Evolutionary conservation across 208 protist genomes (phyloP), one percentile per base, ranked within the genome.

Genomic region (Crithidia sp.): DNA sequence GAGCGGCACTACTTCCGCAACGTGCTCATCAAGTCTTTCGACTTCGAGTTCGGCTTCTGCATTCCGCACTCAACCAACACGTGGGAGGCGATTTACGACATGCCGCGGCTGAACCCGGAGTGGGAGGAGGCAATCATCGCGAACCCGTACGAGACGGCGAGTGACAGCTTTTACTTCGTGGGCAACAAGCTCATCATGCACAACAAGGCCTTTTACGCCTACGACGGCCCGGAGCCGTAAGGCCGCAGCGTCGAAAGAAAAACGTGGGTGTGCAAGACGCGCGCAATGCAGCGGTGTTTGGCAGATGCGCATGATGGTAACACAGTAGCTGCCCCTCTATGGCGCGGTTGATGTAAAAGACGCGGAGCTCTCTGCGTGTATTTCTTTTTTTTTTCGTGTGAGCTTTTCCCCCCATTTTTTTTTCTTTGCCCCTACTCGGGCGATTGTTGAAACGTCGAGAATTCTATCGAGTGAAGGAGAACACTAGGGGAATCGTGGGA

Each of bases 81-180:
- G 41, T 98, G 95, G 95, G 96, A 99, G 77, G 83, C 88, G 45
- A 98, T 98, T 62, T 99, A 99, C 79, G 87, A 97, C 50, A 84
- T 99, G 79, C 98, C 98, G 4, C 74, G 72, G 52, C 85, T 99
- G 28, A 86, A 85, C 16, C 71, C 83, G n/a, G 90, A 94, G 61
- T 94, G 91, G 90, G 79, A 87, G 62, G 66, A 87, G 76, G 89
- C 90, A 19, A 98, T 99, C 67, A 80, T 97, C 43, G 81, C 82
- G 17, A 84, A 84, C 70, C 94, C 96, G 1, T 98, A 90, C 74
- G 93, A 98, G 75, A 97, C 93, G 10, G 74, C 84, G 16, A 97
- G 91, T 67, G 98, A 99, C 88, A 96, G 90, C 66, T 99, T 98
- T 71, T 99, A 98, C 85, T 99, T 98, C 87, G 96, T 98, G 17